Evolutionary conservation across 2,329 filamentous ascomycete species (phyloP), one percentile per base, ranked within the genome.

Genomic region (Alternaria sp.): DNA sequence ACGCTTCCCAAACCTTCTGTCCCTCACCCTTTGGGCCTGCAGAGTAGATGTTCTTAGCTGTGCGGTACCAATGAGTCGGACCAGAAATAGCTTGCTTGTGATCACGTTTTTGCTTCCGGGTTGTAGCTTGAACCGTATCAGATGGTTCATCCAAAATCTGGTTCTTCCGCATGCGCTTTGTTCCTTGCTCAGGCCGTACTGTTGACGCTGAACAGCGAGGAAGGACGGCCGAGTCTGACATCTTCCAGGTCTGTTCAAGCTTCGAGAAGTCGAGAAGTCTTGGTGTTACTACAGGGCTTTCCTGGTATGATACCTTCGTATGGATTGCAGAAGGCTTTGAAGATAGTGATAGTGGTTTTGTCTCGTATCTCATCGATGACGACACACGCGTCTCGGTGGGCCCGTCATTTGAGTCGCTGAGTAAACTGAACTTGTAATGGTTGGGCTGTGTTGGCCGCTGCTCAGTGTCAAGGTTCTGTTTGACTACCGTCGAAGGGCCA

Each of bases 11-110:
- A 13, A 74, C 46, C 17, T 70, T 61, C 23, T 75, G 69, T 5
- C 70, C 69, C 66, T 77, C 75, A n/a, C 73, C 73, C 55, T 70
- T 40, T 13, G 73, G 74, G 1, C 74, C 72, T 17, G 52, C 30
- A 11, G 62, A 25, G 45, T 76, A 76, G 21, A 76, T 72, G 2
- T 64, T 62, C 50, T 65, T 71, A 11, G 65, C 68, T 6, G 51
- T 54, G 21, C 59, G 64, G 30, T 62, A 69, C 17, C 43, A 51
- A 13, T 21, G 21, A 5, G 21, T 23, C 15, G 44, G 40, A 25
- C 13, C 15, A 1, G n/a, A 32, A n/a, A 17, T 3, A 52, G 3
- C 28, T 52, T 40, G 49, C 49, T n/a, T 30, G 9, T 52, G 49
- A 6, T n/a, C 13, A n/a, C 36, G 9, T n/a, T 15, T 36, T 23